A percentile compares a stretch with the other conserved stretches of the same genome.
Conservation (phyloP, 2,329 filamentous ascomycete species). For the Ophioceras dolichostomum region DNA sequence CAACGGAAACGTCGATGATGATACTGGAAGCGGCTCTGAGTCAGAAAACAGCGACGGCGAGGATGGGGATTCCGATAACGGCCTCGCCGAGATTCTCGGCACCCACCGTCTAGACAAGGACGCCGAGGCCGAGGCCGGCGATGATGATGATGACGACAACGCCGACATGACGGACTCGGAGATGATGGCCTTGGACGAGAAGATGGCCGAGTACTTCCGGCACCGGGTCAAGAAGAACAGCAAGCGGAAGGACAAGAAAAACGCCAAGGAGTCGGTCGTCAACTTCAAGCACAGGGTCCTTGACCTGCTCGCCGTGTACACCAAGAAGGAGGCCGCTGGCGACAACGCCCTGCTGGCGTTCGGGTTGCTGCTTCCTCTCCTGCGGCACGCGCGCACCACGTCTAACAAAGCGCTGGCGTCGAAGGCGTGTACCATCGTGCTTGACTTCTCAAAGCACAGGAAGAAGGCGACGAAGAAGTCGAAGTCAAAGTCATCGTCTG, state of each 20-base stretch:
- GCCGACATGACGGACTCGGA: conserved; percentile 91
- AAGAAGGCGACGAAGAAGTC: conserved; percentile 38
- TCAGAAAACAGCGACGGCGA: conserved; percentile 24
- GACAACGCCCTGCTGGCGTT: conserved; percentile 50
- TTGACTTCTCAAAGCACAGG: conserved; percentile 56
- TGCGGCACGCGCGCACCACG: conserved; percentile 67
- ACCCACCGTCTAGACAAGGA: conserved; percentile 47
- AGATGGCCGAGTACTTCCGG: conserved; percentile 76
- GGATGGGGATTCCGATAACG: conserved; percentile 17
- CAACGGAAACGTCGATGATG: conserved; percentile 26
- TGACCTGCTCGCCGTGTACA: conserved; percentile 75
- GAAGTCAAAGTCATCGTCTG: no score
- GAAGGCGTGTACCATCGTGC: conserved; percentile 61
- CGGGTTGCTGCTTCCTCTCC: conserved; percentile 59
- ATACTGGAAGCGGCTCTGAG: no score
- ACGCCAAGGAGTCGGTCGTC: conserved; percentile 77
- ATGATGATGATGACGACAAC: conserved; percentile 59
- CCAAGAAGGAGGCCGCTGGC: conserved; percentile 63
- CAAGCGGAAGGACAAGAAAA: conserved; percentile 75
- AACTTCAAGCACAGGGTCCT: conserved; percentile 93
- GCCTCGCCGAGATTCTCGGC: conserved; percentile 10
- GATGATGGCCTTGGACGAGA: conserved; percentile 80
- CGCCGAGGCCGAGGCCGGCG: conserved; percentile 39
- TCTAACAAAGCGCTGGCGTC: conserved; percentile 62
- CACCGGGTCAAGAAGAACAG: conserved; percentile 55